Evolutionary conservation across 192 early-diverging fungal species (phyloP), one percentile per base, ranked within the genome.

Genomic region (Entomortierella lignicola): DNA sequence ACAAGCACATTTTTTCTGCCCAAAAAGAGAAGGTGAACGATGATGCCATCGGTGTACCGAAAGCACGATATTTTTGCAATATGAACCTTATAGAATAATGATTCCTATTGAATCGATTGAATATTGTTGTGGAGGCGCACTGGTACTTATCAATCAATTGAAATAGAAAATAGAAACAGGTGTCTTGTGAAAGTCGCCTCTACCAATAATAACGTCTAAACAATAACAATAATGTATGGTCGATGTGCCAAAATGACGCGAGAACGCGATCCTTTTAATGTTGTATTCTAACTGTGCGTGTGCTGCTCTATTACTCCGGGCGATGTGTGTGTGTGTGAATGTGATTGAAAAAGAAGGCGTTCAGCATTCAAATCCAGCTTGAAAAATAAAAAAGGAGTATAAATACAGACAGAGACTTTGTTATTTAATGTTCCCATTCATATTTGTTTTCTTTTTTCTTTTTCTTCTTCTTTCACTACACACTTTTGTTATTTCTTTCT

Each of bases 211-310:
- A 7, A 10, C n/a, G n/a, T n/a, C n/a, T n/a, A n/a, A n/a, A n/a
- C n/a, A n/a, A n/a, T n/a, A n/a, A n/a, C n/a, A n/a, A n/a, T n/a
- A 44, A 62, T 62, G 63, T 54, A 42, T 59, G 11, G 30, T 8
- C n/a, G 37, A 44, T 44, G 25, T 53, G 37, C 27, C 34, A 61
- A 55, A 71, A 71, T 71, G 69, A 71, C 69, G 69, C 69, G 58
- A 71, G 69, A 55, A 62, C 63, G 63, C 52, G 53, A 55, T 21
- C 32, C 44, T 47, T 4, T 47, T n/a, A n/a, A n/a, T n/a, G n/a
- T n/a, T n/a, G n/a, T n/a, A n/a, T n/a, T n/a, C n/a, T n/a, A n/a
- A n/a, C n/a, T n/a, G n/a, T n/a, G n/a, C n/a, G n/a, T n/a, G n/a
- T n/a, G n/a, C n/a, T n/a, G n/a, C n/a, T n/a, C n/a, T n/a, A n/a